A percentile compares a stretch with the other conserved stretches of the same genome.
These are phyloP conservation scores for Sporisorium exsertum DNA, from an alignment of 1,284 basidiomycete genomes.

Conservation along the genomic window DNA sequence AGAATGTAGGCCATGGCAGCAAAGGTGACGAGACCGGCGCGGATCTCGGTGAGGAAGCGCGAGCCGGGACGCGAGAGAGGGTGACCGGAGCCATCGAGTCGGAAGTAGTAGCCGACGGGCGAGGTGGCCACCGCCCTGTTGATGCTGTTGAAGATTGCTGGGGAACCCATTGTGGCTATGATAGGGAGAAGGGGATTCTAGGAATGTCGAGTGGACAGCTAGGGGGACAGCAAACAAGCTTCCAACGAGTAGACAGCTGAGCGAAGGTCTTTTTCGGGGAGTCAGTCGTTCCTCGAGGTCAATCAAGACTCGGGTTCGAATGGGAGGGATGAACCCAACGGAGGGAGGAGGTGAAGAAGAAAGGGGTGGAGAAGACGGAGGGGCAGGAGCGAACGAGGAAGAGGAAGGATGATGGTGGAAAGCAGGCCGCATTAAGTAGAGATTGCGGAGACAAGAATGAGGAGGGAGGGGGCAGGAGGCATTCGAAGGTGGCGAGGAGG, in stretches of 20 bases:
- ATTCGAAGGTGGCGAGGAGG: constrained; percentile 9
- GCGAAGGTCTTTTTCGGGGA: neutral
- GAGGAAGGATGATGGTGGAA: neutral
- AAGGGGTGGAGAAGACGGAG: neutral
- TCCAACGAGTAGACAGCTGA: neutral
- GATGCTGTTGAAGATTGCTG: constrained; percentile 43
- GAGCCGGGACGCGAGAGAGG: constrained; percentile 80
- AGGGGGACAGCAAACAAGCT: neutral
- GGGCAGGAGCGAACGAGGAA: constrained; percentile 3
- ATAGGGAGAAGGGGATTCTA: neutral
- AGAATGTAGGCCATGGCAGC: constrained; percentile 72
- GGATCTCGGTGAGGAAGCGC: constrained; percentile 73
- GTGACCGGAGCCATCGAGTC: constrained; percentile 84
- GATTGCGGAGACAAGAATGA: neutral
- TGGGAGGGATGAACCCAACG: constrained; percentile 1
- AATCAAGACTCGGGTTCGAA: constrained; percentile 32
- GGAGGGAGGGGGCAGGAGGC: too few relatives aligned
- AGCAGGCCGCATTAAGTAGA: constrained; percentile 1
- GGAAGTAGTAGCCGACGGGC: constrained; percentile 82
- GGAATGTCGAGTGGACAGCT: too few relatives aligned
- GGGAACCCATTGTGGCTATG: constrained; percentile 25
- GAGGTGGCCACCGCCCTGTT: constrained; percentile 76
- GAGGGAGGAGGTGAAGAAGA: constrained; percentile 7
- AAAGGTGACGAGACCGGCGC: constrained; percentile 66
- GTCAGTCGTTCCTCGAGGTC: constrained; percentile 22